Evolutionary conservation across 176 grass and related monocot species (phyloP).

Genomic region (Eleusine coracana): DNA sequence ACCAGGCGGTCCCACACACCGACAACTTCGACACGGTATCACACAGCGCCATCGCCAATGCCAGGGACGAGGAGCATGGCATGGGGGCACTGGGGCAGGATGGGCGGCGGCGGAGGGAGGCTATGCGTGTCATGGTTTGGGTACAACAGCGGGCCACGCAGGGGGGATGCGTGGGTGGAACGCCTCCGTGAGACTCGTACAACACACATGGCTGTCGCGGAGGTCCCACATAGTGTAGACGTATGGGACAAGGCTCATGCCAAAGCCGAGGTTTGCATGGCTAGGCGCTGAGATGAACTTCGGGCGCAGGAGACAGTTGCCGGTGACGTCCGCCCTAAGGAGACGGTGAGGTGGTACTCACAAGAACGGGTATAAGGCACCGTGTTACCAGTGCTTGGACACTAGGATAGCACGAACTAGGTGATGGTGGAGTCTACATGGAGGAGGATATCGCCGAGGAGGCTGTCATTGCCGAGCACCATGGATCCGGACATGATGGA

Average conservation of each 20-base stretch:
- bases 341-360: background rate
- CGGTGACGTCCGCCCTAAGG: background rate
- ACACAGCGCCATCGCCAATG: background rate
- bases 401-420: background rate
- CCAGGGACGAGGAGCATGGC: background rate
- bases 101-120: background rate
- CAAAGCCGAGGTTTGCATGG: background rate
- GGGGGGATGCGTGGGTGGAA: background rate
- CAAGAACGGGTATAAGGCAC: background rate
- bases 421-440: background rate
- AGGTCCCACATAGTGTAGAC: background rate
- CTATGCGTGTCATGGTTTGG: rapidly evolving
- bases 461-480: background rate
- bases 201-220: background rate
- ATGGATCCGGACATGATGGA: background rate
- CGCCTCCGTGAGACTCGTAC: background rate
- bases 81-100: background rate
- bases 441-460: background rate
- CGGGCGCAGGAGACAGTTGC: rapidly evolving
- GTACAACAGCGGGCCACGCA: background rate
- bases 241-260: background rate
- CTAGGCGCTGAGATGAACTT: background rate
- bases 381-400: background rate
- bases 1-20: background rate
- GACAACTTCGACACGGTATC: background rate